Evolutionary conservation across 306 rosid species (phyloP), one percentile per base, ranked within the genome.

Genomic region (Aeschynomene evenia): DNA sequence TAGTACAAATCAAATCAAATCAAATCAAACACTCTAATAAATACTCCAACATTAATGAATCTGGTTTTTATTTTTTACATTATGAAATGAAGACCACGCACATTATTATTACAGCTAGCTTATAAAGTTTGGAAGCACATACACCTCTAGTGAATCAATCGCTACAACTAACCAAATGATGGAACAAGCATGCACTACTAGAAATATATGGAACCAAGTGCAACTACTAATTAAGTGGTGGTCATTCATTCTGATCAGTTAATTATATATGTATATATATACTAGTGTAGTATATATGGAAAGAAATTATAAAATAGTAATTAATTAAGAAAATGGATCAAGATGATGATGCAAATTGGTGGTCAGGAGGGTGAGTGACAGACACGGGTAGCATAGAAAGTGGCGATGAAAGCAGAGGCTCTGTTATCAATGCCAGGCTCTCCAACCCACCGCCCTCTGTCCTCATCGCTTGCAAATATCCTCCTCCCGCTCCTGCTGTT

Each of bases 401-500:
- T 85, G 48, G 85, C 89, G 65, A 93, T 93, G 84, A 90, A 90
- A 69, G 81, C 97, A 18, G 93, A 72, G 3, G 98, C 98, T 71
- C 81, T 90, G 4, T 63, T 74, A 71, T 93, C 98, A 53, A 93
- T 93, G 24, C 97, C 97, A 34, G 98, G 98, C 75, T 93, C 98
- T 14, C 91, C 96, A 40, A 86, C 84, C 96, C 96, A 92, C 1
- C 82, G 80, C 0, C 87, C 84, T 80, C 87, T 81, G 49, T 88
- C 98, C 66, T 86, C 91, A 66, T 93, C 97, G 12, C 98, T 93
- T 1, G 91, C 83, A 81, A 85, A 90, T 28, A 85, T 81, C 72
- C 91, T 80, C 62, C 83, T 74, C 14, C 78, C 66, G 0, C 72
- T 74, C 5, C 7, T 76, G 6, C n/a, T n/a, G n/a, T n/a, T n/a